Conservation (phyloP, 176 grass and related monocot genomes). For the Triticum turgidum region DNA sequence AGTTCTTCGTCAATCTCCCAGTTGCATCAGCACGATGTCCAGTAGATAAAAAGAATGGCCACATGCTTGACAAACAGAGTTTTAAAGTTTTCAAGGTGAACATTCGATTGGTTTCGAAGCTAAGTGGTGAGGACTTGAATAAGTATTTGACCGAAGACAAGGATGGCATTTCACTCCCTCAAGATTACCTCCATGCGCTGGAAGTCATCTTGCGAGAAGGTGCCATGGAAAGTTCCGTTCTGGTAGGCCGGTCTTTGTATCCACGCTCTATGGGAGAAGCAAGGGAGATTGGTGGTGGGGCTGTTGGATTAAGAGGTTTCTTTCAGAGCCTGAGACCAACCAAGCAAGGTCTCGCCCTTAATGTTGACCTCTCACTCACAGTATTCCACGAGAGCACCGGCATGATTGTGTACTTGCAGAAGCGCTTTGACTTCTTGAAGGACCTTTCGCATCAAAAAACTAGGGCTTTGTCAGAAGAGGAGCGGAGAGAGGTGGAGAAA, state of each 20-base stretch:
- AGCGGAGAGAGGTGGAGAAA: conserved; percentile 70
- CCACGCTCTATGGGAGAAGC: conserved; percentile 56
- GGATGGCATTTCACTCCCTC: conserved; percentile 54
- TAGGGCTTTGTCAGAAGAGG: conserved; percentile 63
- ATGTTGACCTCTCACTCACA: conserved; percentile 78
- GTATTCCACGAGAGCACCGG: conserved; percentile 81
- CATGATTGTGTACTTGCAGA: conserved; percentile 83
- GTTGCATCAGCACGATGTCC: conserved; percentile 20
- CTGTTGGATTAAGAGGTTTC: conserved; percentile 78
- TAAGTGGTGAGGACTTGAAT: conserved; percentile 66
- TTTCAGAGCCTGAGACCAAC: conserved; percentile 84
- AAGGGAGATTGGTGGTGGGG: conserved; percentile 75
- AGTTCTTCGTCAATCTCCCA: conserved; percentile 67
- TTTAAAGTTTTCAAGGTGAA: conserved; percentile 75
- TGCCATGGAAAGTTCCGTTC: conserved; percentile 61
- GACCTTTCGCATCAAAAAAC: conserved; percentile 61
- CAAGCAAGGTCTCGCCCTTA: conserved; percentile 89
- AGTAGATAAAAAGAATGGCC: conserved; percentile 24
- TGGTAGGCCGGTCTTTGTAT: conserved; percentile 77
- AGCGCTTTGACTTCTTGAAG: conserved; percentile 72
- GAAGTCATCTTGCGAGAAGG: conserved; percentile 77
- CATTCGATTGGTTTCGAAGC: conserved; percentile 67
- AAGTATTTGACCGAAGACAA: conserved; percentile 64
- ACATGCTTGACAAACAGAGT: conserved; percentile 39
- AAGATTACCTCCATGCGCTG: conserved; percentile 78